Conservation (phyloP, 169 alveolate genomes). For the Eimeria maxima region DNA sequence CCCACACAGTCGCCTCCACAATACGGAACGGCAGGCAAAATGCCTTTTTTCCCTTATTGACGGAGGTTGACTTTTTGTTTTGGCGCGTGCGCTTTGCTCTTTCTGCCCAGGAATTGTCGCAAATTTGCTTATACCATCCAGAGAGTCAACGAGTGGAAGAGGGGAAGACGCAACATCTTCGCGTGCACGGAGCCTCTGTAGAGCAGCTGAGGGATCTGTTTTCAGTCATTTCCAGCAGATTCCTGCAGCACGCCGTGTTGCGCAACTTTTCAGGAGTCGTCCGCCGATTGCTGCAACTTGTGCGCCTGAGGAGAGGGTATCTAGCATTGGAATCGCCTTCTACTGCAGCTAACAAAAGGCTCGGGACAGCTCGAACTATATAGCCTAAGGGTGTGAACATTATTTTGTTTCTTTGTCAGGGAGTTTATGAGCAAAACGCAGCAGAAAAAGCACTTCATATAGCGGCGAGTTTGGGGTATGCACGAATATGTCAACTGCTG, state of each 20-base stretch:
- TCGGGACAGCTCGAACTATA: not conserved
- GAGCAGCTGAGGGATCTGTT: slow-evolving; percentile 34
- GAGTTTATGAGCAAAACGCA: not conserved
- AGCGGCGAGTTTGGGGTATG: slow-evolving; percentile 41
- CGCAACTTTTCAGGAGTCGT: slow-evolving; percentile 36
- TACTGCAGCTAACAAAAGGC: not conserved
- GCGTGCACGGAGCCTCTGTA: slow-evolving; percentile 14
- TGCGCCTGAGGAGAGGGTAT: slow-evolving; percentile 7
- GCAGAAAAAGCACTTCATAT: slow-evolving; percentile 40
- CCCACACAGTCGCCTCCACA: not conserved
- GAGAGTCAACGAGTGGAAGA: not conserved
- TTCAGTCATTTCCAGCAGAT: slow-evolving; percentile 13
- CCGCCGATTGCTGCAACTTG: slow-evolving; percentile 17
- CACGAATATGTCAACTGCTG: slow-evolving; percentile 40
- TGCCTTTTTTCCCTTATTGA: not conserved
- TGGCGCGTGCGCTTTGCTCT: not conserved
- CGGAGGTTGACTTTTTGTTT: not conserved
- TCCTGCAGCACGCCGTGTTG: slow-evolving; percentile 50
- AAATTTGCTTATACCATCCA: not conserved
- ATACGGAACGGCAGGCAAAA: not conserved
- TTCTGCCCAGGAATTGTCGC: not conserved
- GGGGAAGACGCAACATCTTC: not conserved
- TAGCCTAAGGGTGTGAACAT: no score
- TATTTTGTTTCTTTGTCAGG: slow-evolving; percentile 26
- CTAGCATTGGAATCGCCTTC: not conserved